These are phyloP conservation scores for Termitomyces sp. DNA, from an alignment of 768 basidiomycete species.

Conservation along the genomic window DNA sequence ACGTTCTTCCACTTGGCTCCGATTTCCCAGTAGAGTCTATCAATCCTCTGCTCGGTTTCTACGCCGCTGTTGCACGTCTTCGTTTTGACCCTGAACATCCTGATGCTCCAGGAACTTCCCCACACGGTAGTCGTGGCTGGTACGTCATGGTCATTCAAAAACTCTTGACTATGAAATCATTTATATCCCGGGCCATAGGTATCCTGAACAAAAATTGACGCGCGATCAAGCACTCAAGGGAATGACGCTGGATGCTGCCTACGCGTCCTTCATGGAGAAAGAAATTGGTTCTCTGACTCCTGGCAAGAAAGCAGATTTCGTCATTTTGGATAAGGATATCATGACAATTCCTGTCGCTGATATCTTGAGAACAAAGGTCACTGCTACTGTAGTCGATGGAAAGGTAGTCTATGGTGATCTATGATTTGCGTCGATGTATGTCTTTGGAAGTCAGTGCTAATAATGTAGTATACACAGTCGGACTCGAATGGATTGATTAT, in stretches of 20 bases:
- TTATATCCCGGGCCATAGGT: slow-evolving; percentile 49
- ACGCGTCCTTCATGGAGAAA: slow-evolving; percentile 78
- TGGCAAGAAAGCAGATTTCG: slow-evolving; percentile 88
- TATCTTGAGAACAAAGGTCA: slow-evolving; percentile 64
- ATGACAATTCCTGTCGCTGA: slow-evolving; percentile 62
- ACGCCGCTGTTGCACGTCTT: slow-evolving; percentile 81
- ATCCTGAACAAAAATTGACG: slow-evolving; percentile 69
- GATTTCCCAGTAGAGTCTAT: slow-evolving; percentile 94
- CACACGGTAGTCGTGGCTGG: slow-evolving; percentile 86
- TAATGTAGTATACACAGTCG: background rate
- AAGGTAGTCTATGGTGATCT: slow-evolving; percentile 55
- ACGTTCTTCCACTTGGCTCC: slow-evolving; percentile 77
- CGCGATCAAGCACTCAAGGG: slow-evolving; percentile 83
- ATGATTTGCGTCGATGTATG: slow-evolving; percentile 1
- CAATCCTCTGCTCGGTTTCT: slow-evolving; percentile 87
- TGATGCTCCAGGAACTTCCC: slow-evolving; percentile 66
- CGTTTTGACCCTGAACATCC: slow-evolving; percentile 7
- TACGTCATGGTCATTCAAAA: slow-evolving; percentile 30
- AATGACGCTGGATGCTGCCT: slow-evolving; percentile 89
- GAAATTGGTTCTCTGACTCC: slow-evolving; percentile 66
- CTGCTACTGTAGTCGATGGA: slow-evolving; percentile 77
- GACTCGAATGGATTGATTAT: background rate
- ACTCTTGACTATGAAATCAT: background rate
- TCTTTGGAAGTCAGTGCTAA: background rate
- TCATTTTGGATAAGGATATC: slow-evolving; percentile 79